phyloP scores from a whole-genome alignment of 2,329 filamentous ascomycete species.

The Aspergillus unguis region DNA sequence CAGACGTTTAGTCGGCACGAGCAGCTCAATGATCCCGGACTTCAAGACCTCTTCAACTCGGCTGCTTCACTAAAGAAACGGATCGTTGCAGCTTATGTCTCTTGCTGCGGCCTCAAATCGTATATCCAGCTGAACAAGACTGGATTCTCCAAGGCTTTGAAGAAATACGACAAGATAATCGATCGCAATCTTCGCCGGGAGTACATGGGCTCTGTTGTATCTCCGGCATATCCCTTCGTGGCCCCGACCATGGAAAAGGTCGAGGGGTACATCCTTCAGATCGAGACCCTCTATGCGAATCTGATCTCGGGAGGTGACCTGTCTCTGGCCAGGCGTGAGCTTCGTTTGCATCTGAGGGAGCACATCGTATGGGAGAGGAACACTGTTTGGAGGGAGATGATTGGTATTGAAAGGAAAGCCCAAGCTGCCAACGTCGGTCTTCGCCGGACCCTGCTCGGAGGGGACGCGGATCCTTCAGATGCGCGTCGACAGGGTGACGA shows the following conservation, averaged over 20 bases:
- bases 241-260: constrained; percentile 67
- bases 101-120: constrained; percentile 90
- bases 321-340: constrained; percentile 72
- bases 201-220: constrained; percentile 73
- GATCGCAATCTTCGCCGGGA: constrained; percentile 73
- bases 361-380: constrained; percentile 99
- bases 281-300: constrained; percentile 77
- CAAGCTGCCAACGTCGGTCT: constrained; percentile 89
- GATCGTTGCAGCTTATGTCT: constrained; percentile 81
- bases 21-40: constrained; percentile 70
- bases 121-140: constrained; percentile 96
- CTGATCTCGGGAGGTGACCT: constrained; percentile 80
- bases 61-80: constrained; percentile 90
- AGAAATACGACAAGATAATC: constrained; percentile 97
- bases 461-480: constrained; percentile 64
- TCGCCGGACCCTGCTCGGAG: constrained; percentile 72
- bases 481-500: constrained; percentile 83
- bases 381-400: constrained; percentile 98
- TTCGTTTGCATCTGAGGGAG: constrained; percentile 86
- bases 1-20: constrained; percentile 48
- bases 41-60: constrained; percentile 65
- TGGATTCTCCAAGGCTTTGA: constrained; percentile 91
- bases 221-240: constrained; percentile 77
- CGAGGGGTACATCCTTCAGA: constrained; percentile 66
- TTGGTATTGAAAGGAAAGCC: constrained; percentile 91